Percentiles rank a stretch among this genome's conserved stretches.
Conservation (phyloP, 140 eudicot species). For the Stevia rebaudiana region DNA sequence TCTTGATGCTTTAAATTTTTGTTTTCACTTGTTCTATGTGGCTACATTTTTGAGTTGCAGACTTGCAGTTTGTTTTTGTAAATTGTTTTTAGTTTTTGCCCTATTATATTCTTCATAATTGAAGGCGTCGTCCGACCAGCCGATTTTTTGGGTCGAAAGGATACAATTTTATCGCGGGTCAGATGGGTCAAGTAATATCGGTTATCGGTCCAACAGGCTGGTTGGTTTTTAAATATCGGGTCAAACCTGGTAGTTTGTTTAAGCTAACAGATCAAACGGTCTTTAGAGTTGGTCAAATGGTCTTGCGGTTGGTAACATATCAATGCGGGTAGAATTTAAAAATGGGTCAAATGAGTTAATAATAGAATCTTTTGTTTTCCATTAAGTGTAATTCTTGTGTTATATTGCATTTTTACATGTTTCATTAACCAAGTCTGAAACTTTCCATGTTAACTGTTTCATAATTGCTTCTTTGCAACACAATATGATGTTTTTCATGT, state of each 20-base stretch:
- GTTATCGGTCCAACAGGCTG: background rate
- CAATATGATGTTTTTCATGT: conserved; percentile 5
- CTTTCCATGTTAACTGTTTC: conserved; percentile 3
- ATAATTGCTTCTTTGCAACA: conserved; percentile 4
- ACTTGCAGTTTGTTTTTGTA: background rate
- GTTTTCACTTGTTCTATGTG: background rate
- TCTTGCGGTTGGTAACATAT: background rate
- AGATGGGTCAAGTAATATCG: background rate
- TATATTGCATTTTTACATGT: conserved; percentile 1
- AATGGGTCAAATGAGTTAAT: background rate
- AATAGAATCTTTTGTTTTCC: conserved; percentile 1
- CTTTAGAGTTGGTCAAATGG: background rate
- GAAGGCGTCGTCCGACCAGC: background rate
- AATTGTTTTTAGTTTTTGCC: conserved; percentile 3
- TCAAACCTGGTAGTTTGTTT: background rate
- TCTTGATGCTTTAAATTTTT: background rate
- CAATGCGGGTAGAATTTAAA: background rate
- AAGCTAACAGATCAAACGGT: background rate
- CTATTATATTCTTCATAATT: background rate
- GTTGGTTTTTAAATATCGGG: background rate
- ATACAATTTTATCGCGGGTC: no score
- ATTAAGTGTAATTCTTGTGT: background rate
- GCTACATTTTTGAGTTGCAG: no score
- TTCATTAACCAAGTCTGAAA: background rate
- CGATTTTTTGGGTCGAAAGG: no score